These are phyloP conservation scores for Lentinula detonsa DNA, from an alignment of 768 basidiomycete species.

Conservation along the genomic window DNA sequence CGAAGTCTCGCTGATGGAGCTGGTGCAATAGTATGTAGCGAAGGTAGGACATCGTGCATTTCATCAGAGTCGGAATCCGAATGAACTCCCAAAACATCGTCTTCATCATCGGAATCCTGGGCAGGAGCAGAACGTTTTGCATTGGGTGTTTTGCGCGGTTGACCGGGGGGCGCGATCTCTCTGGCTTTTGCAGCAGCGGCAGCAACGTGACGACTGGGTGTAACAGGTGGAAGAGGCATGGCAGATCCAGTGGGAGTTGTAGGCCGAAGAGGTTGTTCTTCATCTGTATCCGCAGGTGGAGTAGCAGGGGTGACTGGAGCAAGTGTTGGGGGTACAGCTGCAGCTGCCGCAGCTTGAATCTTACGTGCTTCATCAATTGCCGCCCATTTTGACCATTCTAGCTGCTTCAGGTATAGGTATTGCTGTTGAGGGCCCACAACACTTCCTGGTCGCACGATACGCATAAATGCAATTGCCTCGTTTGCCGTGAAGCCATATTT, in stretches of 20 bases:
- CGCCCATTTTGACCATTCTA: constrained; percentile 92
- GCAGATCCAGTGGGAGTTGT: constrained; percentile 36
- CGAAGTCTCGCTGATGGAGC: constrained; percentile 15
- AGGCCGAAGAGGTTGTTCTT: constrained; percentile 40
- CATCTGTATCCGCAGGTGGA: constrained; percentile 73
- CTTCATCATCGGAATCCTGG: constrained; percentile 65
- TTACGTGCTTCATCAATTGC: constrained; percentile 76
- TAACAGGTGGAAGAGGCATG: constrained; percentile 59
- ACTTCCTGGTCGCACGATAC: constrained; percentile 90
- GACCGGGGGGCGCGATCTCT: constrained; percentile 71
- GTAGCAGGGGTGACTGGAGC: constrained; percentile 67
- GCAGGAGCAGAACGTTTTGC: constrained; percentile 54
- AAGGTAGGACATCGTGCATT: constrained; percentile 57
- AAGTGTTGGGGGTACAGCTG: constrained; percentile 23
- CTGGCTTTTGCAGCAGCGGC: constrained; percentile 65
- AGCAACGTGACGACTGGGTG: constrained; percentile 72
- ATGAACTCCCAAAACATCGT: constrained; percentile 8
- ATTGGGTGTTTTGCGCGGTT: constrained; percentile 83
- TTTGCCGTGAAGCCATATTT: constrained; percentile 96
- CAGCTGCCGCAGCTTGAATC: constrained; percentile 27
- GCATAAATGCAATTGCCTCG: constrained; percentile 97
- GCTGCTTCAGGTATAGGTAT: constrained; percentile 91
- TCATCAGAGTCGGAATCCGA: constrained; percentile 29
- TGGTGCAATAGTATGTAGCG: constrained; percentile 44
- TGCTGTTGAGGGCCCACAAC: constrained; percentile 93